phyloP scores from a whole-genome alignment of 2,329 filamentous ascomycete genomes.

The Furcasterigmium furcatum region DNA sequence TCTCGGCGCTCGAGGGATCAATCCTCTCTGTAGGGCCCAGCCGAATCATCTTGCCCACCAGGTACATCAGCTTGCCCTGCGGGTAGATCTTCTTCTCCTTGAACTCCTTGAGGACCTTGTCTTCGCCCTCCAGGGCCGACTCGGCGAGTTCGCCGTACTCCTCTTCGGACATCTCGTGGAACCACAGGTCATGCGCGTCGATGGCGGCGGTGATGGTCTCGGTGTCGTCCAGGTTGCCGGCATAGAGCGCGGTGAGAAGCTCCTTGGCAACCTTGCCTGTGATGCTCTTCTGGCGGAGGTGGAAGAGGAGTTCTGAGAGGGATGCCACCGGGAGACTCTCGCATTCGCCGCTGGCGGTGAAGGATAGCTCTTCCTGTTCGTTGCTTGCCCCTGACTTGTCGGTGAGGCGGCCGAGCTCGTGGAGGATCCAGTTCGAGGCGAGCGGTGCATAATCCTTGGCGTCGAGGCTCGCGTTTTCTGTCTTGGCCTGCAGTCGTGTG shows the following conservation, averaged over 20 bases:
- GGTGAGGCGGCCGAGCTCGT: slow-evolving; percentile 68
- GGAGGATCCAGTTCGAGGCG: slow-evolving; percentile 66
- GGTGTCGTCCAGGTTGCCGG: slow-evolving; percentile 37
- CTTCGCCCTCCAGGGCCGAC: slow-evolving; percentile 39
- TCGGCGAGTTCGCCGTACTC: slow-evolving; percentile 48
- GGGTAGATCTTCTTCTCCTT: slow-evolving; percentile 40
- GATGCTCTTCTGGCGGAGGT: slow-evolving; percentile 45
- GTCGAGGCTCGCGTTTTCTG: slow-evolving; percentile 11
- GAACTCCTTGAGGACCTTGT: slow-evolving; percentile 44
- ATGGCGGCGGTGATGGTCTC: slow-evolving; percentile 39
- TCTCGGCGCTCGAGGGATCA: slow-evolving; percentile 48
- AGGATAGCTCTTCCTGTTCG: slow-evolving; percentile 21
- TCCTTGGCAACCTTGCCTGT: slow-evolving; percentile 57
- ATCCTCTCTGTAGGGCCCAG: slow-evolving; percentile 51
- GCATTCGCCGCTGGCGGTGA: slow-evolving; percentile 45
- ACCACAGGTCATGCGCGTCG: slow-evolving; percentile 48
- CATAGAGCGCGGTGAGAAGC: slow-evolving; percentile 49
- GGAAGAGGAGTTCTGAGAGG: slow-evolving; percentile 48
- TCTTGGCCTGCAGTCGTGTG: slow-evolving; percentile 13
- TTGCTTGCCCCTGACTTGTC: slow-evolving; percentile 32
- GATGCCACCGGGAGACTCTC: slow-evolving; percentile 39
- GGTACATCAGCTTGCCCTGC: slow-evolving; percentile 57
- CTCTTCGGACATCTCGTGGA: slow-evolving; percentile 41
- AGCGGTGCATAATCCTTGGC: slow-evolving; percentile 39
- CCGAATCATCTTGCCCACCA: slow-evolving; percentile 57